Evolutionary conservation across 257 asterid species (phyloP).

Genomic region (Fraxinus americana): DNA sequence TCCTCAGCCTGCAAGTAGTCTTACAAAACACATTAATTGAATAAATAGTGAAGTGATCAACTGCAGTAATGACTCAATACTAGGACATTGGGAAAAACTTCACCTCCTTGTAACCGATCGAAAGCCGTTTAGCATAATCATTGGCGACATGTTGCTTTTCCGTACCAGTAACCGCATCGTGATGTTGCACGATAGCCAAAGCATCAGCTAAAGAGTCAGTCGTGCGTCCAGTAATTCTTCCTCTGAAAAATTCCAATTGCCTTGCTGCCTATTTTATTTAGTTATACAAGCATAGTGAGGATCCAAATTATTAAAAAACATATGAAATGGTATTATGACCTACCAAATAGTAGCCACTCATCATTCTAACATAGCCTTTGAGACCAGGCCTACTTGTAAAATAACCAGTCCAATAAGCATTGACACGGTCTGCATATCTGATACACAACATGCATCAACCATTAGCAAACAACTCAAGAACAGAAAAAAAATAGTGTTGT

Average conservation of each 20-base stretch:
- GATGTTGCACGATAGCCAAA: constrained; percentile 91
- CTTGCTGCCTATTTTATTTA: constrained; percentile 82
- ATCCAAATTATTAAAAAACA: constrained; percentile 27
- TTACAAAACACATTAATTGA: constrained; percentile 17
- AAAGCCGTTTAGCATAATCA: constrained; percentile 93
- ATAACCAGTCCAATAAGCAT: constrained; percentile 98
- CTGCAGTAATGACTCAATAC: background rate
- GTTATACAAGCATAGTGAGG: constrained; percentile 25
- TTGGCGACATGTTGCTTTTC: constrained; percentile 91
- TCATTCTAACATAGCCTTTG: constrained; percentile 78
- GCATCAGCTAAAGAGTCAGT: constrained; percentile 81
- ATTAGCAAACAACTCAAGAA: constrained; percentile 10
- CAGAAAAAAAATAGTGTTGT: background rate
- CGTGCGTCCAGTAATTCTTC: constrained; percentile 71
- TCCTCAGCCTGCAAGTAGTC: constrained; percentile 67
- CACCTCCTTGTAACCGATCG: constrained; percentile 91
- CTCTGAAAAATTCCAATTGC: constrained; percentile 75
- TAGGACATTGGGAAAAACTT: constrained; percentile 19
- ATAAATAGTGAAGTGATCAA: background rate
- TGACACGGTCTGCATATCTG: constrained; percentile 90
- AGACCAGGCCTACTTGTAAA: constrained; percentile 89
- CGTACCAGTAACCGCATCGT: constrained; percentile 95
- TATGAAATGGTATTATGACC: constrained; percentile 23
- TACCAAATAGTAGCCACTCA: constrained; percentile 95
- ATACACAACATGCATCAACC: constrained; percentile 25